These are phyloP conservation scores for Cyberlindnera misumaiensis DNA, from an alignment of 805 yeast species.

Conservation along the genomic window DNA sequence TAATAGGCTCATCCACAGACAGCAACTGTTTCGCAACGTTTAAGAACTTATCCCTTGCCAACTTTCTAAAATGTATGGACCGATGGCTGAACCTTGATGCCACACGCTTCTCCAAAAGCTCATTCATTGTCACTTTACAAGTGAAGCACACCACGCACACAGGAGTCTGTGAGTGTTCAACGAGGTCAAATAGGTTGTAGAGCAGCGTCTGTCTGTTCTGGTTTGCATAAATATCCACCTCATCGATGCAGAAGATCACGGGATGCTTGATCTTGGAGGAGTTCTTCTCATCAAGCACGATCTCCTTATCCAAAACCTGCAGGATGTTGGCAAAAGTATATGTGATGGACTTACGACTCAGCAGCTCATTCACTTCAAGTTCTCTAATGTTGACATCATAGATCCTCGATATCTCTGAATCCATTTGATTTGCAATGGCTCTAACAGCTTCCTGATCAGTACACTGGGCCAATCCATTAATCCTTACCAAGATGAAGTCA, in stretches of 20 bases:
- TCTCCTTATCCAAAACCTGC: constrained; percentile 39
- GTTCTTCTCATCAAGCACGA: constrained; percentile 4
- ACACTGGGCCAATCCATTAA: constrained; percentile 66
- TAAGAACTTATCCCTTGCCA: constrained; percentile 41
- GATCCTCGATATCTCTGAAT: constrained; percentile 33
- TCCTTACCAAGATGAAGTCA: constrained; percentile 53
- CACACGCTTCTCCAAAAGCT: constrained; percentile 84
- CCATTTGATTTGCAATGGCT: constrained; percentile 81
- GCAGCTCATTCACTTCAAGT: constrained; percentile 22
- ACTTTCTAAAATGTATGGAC: constrained; percentile 50
- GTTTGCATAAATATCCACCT: constrained; percentile 71
- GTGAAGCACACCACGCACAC: constrained; percentile 79
- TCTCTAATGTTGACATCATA: constrained; percentile 22
- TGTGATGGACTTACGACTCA: constrained; percentile 47
- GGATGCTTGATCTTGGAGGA: constrained; percentile 29
- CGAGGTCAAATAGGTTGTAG: constrained; percentile 82
- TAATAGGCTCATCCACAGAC: constrained; percentile 20
- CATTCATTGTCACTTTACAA: constrained; percentile 67
- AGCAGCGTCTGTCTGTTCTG: constrained; percentile 74
- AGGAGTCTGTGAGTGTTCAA: constrained; percentile 65
- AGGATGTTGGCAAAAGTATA: constrained; percentile 58
- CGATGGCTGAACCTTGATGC: constrained; percentile 84
- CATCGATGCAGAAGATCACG: constrained; percentile 75
- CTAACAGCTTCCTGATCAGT: constrained; percentile 77
- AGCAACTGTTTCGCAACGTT: constrained; percentile 38